Evolutionary conservation across 306 rosid genomes (phyloP).

Genomic region (Ochetophila trinervis): DNA sequence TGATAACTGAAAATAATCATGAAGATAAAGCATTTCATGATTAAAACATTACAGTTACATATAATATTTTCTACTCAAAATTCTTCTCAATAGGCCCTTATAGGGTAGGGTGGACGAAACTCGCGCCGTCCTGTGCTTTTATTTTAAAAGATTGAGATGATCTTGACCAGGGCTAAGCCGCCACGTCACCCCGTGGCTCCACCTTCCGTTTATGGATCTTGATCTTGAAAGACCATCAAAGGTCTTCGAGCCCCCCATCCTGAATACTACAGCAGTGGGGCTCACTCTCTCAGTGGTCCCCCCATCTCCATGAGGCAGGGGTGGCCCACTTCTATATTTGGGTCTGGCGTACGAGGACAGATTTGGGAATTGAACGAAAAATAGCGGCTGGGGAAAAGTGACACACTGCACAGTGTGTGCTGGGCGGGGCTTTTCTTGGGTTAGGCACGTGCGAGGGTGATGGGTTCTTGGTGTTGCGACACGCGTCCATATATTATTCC

Average conservation of each 20-base stretch:
- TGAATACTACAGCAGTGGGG: background rate
- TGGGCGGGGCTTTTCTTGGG: slow-evolving; percentile 3
- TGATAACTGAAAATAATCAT: no score
- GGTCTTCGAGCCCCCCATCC: no score
- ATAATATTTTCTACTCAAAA: no score
- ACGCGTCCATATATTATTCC: background rate
- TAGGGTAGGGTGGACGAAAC: slow-evolving; percentile 8
- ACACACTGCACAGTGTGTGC: background rate
- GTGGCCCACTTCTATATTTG: background rate
- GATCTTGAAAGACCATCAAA: slow-evolving; percentile 2
- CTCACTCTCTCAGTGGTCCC: slow-evolving; percentile 30
- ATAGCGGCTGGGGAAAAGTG: slow-evolving; percentile 38
- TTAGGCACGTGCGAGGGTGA: slow-evolving; percentile 1
- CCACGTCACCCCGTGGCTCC: slow-evolving; percentile 27
- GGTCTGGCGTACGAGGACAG: background rate
- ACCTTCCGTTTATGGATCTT: slow-evolving; percentile 17
- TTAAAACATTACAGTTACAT: no score
- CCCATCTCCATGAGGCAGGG: slow-evolving; percentile 23
- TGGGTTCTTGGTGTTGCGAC: background rate
- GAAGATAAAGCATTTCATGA: no score
- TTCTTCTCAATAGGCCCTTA: background rate
- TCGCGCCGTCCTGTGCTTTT: slow-evolving; percentile 27
- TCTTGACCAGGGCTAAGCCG: background rate
- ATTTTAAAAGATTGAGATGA: background rate
- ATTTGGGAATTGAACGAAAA: slow-evolving; percentile 6